A percentile compares a stretch with the other conserved stretches of the same genome.
phyloP scores from a whole-genome alignment of 306 rosid genomes.

The Vicia faba region DNA sequence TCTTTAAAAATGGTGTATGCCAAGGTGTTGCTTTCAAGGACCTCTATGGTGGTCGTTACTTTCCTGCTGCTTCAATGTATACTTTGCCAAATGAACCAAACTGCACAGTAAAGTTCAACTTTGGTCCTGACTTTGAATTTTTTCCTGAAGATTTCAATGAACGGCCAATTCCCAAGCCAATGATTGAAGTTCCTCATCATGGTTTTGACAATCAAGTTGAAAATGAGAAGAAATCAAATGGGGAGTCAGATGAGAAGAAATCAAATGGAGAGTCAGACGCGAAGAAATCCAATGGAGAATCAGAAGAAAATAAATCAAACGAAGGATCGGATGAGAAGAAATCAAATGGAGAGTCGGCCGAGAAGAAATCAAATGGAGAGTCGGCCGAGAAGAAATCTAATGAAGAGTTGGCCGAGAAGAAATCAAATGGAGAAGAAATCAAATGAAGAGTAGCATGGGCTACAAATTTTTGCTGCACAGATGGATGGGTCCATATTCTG shows the following conservation, averaged over 20 bases:
- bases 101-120: conserved; percentile 91
- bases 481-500: conserved; percentile 41
- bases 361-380: not conserved
- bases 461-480: conserved; percentile 37
- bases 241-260: conserved; percentile 57
- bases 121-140: conserved; percentile 83
- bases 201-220: conserved; percentile 71
- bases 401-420: not conserved
- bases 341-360: not conserved
- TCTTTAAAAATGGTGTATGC: conserved; percentile 84
- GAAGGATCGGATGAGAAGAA: not conserved
- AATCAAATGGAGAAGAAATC: not conserved
- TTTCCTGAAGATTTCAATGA: conserved; percentile 70
- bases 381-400: not conserved
- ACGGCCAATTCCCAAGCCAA: conserved; percentile 72
- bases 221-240: conserved; percentile 66
- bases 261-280: not conserved
- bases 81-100: conserved; percentile 90
- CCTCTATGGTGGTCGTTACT: conserved; percentile 86
- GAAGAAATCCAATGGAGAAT: not conserved
- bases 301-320: not conserved
- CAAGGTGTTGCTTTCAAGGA: conserved; percentile 93
- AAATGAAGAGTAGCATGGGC: conserved; percentile 28
- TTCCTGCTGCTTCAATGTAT: conserved; percentile 95
- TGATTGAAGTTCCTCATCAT: conserved; percentile 85